Conservation (phyloP, 495 filamentous ascomycete genomes). For the Niebla homalea region DNA sequence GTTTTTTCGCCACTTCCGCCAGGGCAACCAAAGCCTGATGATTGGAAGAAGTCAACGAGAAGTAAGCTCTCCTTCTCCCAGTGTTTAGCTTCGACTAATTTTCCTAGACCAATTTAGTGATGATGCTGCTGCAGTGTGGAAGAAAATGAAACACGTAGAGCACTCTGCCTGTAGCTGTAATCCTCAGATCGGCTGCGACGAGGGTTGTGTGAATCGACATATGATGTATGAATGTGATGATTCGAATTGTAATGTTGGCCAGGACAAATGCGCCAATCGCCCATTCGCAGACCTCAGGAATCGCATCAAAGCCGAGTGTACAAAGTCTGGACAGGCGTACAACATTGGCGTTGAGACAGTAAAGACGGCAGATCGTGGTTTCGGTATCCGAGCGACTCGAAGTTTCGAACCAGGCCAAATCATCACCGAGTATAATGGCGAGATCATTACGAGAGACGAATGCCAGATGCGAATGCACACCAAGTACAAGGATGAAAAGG, state of each 20-base stretch:
- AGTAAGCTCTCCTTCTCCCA: constrained; percentile 41
- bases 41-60: constrained; percentile 80
- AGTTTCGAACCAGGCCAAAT: constrained; percentile 83
- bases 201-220: constrained; percentile 81
- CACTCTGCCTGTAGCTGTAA: constrained; percentile 72
- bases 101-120: constrained; percentile 79
- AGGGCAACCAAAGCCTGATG: constrained; percentile 77
- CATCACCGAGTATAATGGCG: constrained; percentile 94
- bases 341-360: constrained; percentile 88
- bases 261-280: constrained; percentile 65
- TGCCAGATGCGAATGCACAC: constrained; percentile 87
- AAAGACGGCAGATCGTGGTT: constrained; percentile 78
- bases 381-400: constrained; percentile 80
- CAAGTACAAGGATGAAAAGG: constrained; percentile 82
- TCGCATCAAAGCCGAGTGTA: constrained; percentile 59
- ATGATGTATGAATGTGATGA: constrained; percentile 97
- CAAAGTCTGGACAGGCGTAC: constrained; percentile 70
- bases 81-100: constrained; percentile 10
- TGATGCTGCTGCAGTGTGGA: constrained; percentile 75
- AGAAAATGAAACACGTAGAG: constrained; percentile 58
- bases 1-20: constrained; percentile 74
- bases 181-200: constrained; percentile 66
- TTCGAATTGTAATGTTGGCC: constrained; percentile 67
- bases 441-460: constrained; percentile 90
- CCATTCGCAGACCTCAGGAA: constrained; percentile 69